A percentile compares a stretch with the other conserved stretches of the same genome.
Evolutionary conservation across 495 filamentous ascomycete genomes (phyloP).

Genomic region (Cercophora samala): DNA sequence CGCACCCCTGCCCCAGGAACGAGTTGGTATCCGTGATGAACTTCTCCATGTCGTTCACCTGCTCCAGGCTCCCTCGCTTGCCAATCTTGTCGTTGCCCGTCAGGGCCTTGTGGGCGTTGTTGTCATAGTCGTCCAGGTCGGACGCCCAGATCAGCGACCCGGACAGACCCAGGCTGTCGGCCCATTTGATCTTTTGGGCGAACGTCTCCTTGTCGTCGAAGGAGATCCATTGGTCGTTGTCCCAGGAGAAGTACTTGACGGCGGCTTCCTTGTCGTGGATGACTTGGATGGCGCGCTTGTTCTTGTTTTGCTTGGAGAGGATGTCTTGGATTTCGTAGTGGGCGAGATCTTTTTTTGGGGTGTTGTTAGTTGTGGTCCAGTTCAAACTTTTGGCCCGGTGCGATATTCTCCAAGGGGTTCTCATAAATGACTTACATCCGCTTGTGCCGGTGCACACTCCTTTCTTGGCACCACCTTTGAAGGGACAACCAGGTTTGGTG

Average conservation of each 20-base stretch:
- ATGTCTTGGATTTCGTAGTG: constrained; percentile 41
- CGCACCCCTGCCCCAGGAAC: neutral
- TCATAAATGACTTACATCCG: constrained; percentile 28
- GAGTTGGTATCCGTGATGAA: neutral
- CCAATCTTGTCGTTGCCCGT: neutral
- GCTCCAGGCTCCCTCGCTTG: neutral
- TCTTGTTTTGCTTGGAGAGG: neutral
- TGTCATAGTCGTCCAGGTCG: neutral
- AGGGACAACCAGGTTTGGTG: constrained; percentile 27
- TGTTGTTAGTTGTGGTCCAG: too few species aligned
- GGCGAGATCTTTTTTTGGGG: constrained; percentile 17
- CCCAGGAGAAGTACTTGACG: constrained; percentile 40
- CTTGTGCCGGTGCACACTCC: constrained; percentile 33
- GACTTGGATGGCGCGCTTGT: neutral
- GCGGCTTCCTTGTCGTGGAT: constrained; percentile 8
- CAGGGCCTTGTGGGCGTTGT: neutral
- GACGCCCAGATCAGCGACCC: constrained; percentile 16
- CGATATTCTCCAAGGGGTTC: too few species aligned
- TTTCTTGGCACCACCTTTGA: constrained; percentile 23
- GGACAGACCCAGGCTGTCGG: neutral
- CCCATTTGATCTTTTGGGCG: constrained; percentile 31
- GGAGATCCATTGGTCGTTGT: constrained; percentile 43
- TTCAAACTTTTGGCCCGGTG: too few species aligned
- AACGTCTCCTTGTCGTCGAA: constrained; percentile 44
- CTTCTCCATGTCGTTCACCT: neutral